Evolutionary conservation across 2,329 filamentous ascomycete genomes (phyloP).

Genomic region (Fusarium pininemorale): DNA sequence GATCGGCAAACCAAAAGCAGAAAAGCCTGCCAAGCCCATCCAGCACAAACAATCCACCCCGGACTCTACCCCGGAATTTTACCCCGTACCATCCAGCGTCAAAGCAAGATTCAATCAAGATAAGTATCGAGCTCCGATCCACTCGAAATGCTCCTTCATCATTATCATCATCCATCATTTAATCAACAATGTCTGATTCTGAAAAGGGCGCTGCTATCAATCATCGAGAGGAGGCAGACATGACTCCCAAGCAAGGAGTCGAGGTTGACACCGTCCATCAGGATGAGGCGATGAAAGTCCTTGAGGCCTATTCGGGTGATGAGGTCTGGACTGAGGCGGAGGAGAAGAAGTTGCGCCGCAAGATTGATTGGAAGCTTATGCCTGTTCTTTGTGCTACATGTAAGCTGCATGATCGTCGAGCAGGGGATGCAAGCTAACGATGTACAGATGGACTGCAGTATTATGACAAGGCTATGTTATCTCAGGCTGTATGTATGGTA

Average conservation of each 20-base stretch:
- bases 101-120: not conserved
- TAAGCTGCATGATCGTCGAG: slow-evolving; percentile 38
- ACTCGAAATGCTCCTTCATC: not conserved
- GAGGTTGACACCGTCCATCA: slow-evolving; percentile 32
- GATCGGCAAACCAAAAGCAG: not conserved
- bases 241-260: not conserved
- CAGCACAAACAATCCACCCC: not conserved
- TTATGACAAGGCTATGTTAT: slow-evolving; percentile 63
- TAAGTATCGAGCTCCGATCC: slow-evolving; percentile 24
- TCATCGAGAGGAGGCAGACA: slow-evolving; percentile 12
- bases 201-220: slow-evolving; percentile 25
- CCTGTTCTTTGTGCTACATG: slow-evolving; percentile 58
- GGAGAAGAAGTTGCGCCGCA: slow-evolving; percentile 52
- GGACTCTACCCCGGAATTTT: not conserved
- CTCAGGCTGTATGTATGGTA: slow-evolving; percentile 55
- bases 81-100: not conserved
- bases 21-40: slow-evolving; percentile 3
- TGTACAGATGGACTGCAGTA: slow-evolving; percentile 46
- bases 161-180: not conserved
- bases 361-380: slow-evolving; percentile 48
- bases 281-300: slow-evolving; percentile 49
- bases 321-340: slow-evolving; percentile 53
- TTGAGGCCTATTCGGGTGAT: slow-evolving; percentile 53
- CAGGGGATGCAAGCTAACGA: not conserved
- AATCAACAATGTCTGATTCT: slow-evolving; percentile 25